Evolutionary conservation across 2,329 filamentous ascomycete species (phyloP).

Genomic region (Blastomyces silverae): DNA sequence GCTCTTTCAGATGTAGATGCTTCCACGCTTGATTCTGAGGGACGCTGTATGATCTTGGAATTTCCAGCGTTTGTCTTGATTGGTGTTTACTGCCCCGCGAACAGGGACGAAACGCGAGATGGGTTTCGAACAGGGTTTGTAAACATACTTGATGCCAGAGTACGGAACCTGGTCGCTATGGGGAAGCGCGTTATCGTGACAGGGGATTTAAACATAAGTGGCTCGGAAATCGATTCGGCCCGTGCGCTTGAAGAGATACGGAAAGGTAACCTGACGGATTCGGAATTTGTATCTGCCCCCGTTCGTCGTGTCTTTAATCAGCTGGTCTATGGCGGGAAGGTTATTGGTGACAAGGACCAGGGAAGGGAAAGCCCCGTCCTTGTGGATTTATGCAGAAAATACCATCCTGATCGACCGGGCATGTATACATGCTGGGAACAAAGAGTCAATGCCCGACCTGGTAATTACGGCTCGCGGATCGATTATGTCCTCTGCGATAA

Average conservation of each 20-base stretch:
- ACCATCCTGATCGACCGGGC: slow-evolving; percentile 68
- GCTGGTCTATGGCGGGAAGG: slow-evolving; percentile 65
- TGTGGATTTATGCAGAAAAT: slow-evolving; percentile 75
- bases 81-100: slow-evolving; percentile 86
- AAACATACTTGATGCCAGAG: slow-evolving; percentile 68
- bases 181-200: slow-evolving; percentile 81
- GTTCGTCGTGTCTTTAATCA: slow-evolving; percentile 77
- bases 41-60: slow-evolving; percentile 82
- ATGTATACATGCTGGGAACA: slow-evolving; percentile 99
- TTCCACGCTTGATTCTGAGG: slow-evolving; percentile 74
- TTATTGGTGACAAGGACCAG: slow-evolving; percentile 58
- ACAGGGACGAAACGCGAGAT: slow-evolving; percentile 73
- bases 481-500: slow-evolving; percentile 86
- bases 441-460: slow-evolving; percentile 88
- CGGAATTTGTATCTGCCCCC: slow-evolving; percentile 66
- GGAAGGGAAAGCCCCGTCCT: slow-evolving; percentile 64
- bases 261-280: slow-evolving; percentile 60
- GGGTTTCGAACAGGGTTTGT: slow-evolving; percentile 77
- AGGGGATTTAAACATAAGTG: slow-evolving; percentile 79
- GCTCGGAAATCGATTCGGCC: slow-evolving; percentile 66
- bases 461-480: slow-evolving; percentile 86
- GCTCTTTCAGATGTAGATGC: slow-evolving; percentile 58
- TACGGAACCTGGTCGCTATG: slow-evolving; percentile 71
- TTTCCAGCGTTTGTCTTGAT: slow-evolving; percentile 93
- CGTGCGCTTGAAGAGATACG: slow-evolving; percentile 63